Base-by-base conservation (phyloP, 2,329 filamentous ascomycete species). In the Aureobasidium pullulans region DNA sequence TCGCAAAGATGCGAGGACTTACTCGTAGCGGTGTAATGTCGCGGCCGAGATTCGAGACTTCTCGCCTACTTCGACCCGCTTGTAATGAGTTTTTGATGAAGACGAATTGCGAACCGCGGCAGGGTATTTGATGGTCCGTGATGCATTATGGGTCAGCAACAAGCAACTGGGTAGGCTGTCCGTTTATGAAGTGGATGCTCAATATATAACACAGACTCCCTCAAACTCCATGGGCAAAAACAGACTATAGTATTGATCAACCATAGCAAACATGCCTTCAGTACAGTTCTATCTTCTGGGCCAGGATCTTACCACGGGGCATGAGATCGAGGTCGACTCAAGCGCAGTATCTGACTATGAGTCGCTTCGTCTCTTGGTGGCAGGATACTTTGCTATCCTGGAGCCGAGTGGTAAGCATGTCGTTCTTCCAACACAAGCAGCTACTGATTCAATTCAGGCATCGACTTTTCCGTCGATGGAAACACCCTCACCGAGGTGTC, bases 331-430 rank as follows among this genome's bases (percentile, higher is more conserved):
- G 10, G 58, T 69, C 34, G 64, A 66, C 31, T 52, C 65, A n/a
- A 63, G 40, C 40, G 40, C 44, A 31, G 40, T 62, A 44, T 62
- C 58, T 2, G 64, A 64, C 36, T 60, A 71, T 36, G 66, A 68
- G 10, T 64, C 64, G 43, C 43, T 71, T 47, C 64, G 66, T 46
- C 61, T 64, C 37, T 37, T 67, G 2, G 65, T 71, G 11, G 69
- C 66, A 16, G 66, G 64, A 8, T 63, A 70, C 37, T 71, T 70
- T 56, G 66, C 65, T 29, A 66, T 72, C 40, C 66, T 69, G 9
- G 64, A 68, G 37, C 66, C 70, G 8, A 59, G 62, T 28, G 69
- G 67, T 69, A 56, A 58, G 36, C 29, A 5, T 10, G 10, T 29
- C 19, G 44, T 16, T 28, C 28, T 19, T 16, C 9, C 15, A 6